A percentile compares a stretch with the other conserved stretches of the same genome.
phyloP scores from a whole-genome alignment of 768 basidiomycete genomes.

The Phaffia tasmanica region DNA sequence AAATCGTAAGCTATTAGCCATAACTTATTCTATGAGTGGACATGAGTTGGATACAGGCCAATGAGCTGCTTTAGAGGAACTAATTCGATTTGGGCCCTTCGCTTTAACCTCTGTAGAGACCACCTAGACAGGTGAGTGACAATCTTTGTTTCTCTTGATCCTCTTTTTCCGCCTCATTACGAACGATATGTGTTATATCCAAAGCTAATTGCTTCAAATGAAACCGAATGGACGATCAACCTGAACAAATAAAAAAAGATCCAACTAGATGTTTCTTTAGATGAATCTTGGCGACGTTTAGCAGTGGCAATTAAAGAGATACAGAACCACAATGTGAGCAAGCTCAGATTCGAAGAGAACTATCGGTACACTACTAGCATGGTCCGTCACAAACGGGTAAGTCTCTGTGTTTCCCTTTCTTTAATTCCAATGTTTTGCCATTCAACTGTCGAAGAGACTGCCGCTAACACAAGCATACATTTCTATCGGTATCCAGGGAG shows the following conservation, averaged over 20 bases:
- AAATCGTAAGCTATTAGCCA: conserved; percentile 12
- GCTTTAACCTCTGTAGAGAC: background rate
- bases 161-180: background rate
- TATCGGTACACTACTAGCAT: conserved; percentile 90
- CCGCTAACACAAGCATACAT: background rate
- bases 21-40: no score
- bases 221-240: background rate
- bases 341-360: conserved; percentile 83
- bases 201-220: background rate
- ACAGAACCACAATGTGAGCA: conserved; percentile 81
- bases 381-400: conserved; percentile 60
- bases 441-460: background rate
- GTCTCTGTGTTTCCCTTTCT: background rate
- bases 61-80: background rate
- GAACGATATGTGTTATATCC: background rate
- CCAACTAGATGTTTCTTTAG: conserved; percentile 3
- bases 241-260: background rate
- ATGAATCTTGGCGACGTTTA: conserved; percentile 35
- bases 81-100: background rate
- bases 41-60: background rate
- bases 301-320: conserved; percentile 83
- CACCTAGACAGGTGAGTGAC: background rate
- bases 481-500: conserved; percentile 45
- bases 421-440: background rate
- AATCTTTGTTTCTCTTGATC: background rate